A percentile compares a stretch with the other conserved stretches of the same genome.
These are phyloP conservation scores for Lichtheimia ornata DNA, from an alignment of 371 early-diverging fungal species.

Conservation along the genomic window DNA sequence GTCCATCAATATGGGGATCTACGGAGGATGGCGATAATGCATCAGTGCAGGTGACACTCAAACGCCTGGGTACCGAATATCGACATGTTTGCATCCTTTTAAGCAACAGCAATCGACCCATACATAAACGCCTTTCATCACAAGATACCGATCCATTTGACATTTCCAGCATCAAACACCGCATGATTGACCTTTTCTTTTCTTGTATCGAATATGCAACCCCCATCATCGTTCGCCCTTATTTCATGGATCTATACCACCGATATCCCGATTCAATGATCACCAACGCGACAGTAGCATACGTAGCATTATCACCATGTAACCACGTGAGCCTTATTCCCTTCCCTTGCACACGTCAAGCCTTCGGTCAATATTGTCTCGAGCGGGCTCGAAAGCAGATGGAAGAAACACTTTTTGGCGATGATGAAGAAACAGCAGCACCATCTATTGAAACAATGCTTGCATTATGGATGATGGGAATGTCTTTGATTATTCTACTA, in stretches of 20 bases:
- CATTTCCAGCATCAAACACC: neutral
- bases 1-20: too few species aligned
- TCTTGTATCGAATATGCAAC: neutral
- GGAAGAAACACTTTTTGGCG: neutral
- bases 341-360: neutral
- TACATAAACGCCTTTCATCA: too few species aligned
- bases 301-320: neutral
- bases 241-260: neutral
- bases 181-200: neutral
- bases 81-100: too few species aligned
- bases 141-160: too few species aligned
- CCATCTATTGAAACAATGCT: neutral
- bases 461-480: neutral
- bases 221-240: neutral
- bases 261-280: neutral
- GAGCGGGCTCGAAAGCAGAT: neutral
- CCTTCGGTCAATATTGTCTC: neutral
- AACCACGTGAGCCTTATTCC: neutral
- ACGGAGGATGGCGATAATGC: too few species aligned
- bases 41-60: too few species aligned
- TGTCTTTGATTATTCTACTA: neutral
- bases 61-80: too few species aligned
- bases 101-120: too few species aligned
- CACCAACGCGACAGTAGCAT: neutral
- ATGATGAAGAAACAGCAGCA: neutral